Evolutionary conservation across 208 protist genomes (phyloP).

Genomic region (Entamoeba histolytica): DNA sequence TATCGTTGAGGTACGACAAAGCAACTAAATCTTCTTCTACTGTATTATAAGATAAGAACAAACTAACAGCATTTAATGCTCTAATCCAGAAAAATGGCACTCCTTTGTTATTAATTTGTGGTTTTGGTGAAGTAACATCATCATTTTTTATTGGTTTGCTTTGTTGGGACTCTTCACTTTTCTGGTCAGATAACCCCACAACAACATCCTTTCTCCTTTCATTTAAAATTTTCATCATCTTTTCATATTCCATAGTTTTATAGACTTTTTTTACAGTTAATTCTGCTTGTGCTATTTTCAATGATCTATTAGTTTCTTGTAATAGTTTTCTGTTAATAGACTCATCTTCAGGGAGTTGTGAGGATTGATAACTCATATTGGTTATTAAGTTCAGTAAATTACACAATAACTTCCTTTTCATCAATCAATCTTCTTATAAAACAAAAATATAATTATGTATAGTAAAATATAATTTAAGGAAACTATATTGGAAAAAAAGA

Average conservation of each 20-base stretch:
- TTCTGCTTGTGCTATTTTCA: background rate
- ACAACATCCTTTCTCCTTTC: background rate
- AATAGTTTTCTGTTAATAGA: background rate
- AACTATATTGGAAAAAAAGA: background rate
- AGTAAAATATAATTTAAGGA: background rate
- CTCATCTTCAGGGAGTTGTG: background rate
- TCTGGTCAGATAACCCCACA: background rate
- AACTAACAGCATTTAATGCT: background rate
- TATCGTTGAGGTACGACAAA: background rate
- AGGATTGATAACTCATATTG: background rate
- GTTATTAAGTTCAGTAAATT: background rate
- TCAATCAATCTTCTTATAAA: background rate
- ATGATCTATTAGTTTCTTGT: background rate
- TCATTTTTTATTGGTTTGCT: background rate
- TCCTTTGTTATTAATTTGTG: background rate
- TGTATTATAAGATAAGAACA: background rate
- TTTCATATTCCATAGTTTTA: background rate
- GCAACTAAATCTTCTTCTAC: background rate
- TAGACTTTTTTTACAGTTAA: background rate
- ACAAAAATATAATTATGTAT: background rate
- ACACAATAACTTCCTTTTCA: background rate
- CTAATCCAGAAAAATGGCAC: background rate
- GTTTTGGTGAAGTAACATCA: background rate
- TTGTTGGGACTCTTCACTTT: background rate
- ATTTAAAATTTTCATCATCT: background rate